Evolutionary conservation across 116 monocot genomes (phyloP).

Genomic region (Cymodocea nodosa): DNA sequence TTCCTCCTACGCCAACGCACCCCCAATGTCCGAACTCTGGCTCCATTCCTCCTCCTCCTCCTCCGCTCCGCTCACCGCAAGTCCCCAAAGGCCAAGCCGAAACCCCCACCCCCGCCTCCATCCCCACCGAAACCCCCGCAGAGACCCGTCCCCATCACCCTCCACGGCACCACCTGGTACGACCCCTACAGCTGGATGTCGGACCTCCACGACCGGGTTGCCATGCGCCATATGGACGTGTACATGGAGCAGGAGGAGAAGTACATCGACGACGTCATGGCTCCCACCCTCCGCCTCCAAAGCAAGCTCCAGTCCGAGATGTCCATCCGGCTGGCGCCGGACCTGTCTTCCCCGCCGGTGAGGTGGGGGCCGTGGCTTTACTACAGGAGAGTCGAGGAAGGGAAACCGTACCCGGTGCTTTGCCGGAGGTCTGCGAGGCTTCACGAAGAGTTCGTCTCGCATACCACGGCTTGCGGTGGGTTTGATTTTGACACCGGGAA

Average conservation of each 20-base stretch:
- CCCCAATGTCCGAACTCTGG: background rate
- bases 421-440: constrained; percentile 66
- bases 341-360: constrained; percentile 69
- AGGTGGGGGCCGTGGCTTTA: constrained; percentile 93
- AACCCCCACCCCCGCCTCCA: constrained; percentile 32
- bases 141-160: constrained; percentile 53
- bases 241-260: constrained; percentile 85
- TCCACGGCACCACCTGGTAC: constrained; percentile 64
- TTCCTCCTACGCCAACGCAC: background rate
- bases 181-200: constrained; percentile 98
- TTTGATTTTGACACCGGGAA: constrained; percentile 72
- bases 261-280: constrained; percentile 73
- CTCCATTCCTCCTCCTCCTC: constrained; percentile 3
- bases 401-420: constrained; percentile 72
- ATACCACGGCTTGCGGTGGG: constrained; percentile 55
- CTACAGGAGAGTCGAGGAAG: constrained; percentile 79
- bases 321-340: constrained; percentile 53
- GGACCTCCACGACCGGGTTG: constrained; percentile 50
- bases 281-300: constrained; percentile 47
- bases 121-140: constrained; percentile 78
- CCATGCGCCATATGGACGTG: constrained; percentile 94
- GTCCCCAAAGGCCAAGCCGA: constrained; percentile 16
- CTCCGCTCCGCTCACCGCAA: constrained; percentile 24
- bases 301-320: constrained; percentile 89
- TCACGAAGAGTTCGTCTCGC: constrained; percentile 67